phyloP scores from a whole-genome alignment of 2,329 filamentous ascomycete species.

The Myriosclerotinia scirpicola region DNA sequence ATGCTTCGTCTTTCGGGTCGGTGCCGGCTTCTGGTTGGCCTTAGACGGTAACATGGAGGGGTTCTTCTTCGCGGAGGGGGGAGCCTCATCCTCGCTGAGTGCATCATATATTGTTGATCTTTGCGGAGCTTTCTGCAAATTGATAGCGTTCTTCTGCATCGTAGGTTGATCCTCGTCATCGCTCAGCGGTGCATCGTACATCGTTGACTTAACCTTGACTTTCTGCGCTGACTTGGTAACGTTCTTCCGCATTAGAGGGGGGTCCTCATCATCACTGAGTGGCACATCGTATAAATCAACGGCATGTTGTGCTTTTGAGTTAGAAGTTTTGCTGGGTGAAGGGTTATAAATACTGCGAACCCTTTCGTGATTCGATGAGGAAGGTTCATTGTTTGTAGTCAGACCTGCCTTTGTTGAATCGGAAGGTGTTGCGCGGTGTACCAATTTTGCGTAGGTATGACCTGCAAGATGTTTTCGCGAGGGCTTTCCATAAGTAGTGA shows the following conservation, averaged over 20 bases:
- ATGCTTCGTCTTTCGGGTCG: not conserved
- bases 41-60: constrained; percentile 15
- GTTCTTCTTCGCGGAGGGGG: constrained; percentile 13
- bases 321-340: constrained; percentile 19
- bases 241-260: constrained; percentile 20
- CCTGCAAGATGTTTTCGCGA: constrained; percentile 37
- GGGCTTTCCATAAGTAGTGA: constrained; percentile 41
- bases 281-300: constrained; percentile 34
- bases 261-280: constrained; percentile 30
- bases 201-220: constrained; percentile 17
- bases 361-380: constrained; percentile 15
- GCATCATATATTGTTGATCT: constrained; percentile 9
- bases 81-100: constrained; percentile 10
- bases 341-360: constrained; percentile 8
- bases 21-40: constrained; percentile 1
- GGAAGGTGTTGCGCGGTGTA: constrained; percentile 31
- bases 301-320: constrained; percentile 5
- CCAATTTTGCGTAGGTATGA: constrained; percentile 31
- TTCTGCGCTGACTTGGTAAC: constrained; percentile 18
- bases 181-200: constrained; percentile 33
- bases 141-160: constrained; percentile 27
- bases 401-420: constrained; percentile 26
- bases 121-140: constrained; percentile 23
- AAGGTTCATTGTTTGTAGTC: constrained; percentile 18
- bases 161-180: constrained; percentile 23